A percentile compares a stretch with the other conserved stretches of the same genome.
phyloP scores from a whole-genome alignment of 1,139 yeast species.

The Martiniozyma asiatica region DNA sequence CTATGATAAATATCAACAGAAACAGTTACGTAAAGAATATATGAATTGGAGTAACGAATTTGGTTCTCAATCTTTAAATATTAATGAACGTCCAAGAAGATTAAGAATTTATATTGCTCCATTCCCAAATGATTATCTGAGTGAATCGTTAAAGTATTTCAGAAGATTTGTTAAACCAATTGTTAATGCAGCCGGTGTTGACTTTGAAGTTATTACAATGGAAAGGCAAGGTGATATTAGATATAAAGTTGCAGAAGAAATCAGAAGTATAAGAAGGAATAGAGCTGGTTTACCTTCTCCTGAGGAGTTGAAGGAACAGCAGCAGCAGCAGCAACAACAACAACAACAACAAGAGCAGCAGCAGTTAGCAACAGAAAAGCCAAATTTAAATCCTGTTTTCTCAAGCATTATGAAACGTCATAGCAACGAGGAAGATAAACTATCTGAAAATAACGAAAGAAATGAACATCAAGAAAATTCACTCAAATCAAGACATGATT shows the following conservation, averaged over 20 bases:
- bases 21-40: slow-evolving; percentile 52
- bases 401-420: slow-evolving; percentile 5
- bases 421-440: too few relatives aligned
- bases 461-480: slow-evolving; percentile 13
- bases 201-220: slow-evolving; percentile 62
- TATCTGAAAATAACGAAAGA: too few relatives aligned
- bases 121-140: slow-evolving; percentile 88
- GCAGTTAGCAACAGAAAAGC: background rate
- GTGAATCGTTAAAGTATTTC: slow-evolving; percentile 62
- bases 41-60: slow-evolving; percentile 40
- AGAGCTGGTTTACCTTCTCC: slow-evolving; percentile 12
- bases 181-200: slow-evolving; percentile 75
- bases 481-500: slow-evolving; percentile 28
- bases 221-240: slow-evolving; percentile 88
- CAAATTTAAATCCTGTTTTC: slow-evolving; percentile 5
- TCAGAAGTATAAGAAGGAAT: slow-evolving; percentile 48
- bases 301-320: slow-evolving; percentile 16
- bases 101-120: slow-evolving; percentile 83
- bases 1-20: slow-evolving; percentile 71
- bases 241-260: slow-evolving; percentile 66
- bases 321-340: slow-evolving; percentile 2
- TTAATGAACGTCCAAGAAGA: slow-evolving; percentile 52
- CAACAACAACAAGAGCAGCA: too few relatives aligned
- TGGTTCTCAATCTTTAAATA: slow-evolving; percentile 26
- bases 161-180: slow-evolving; percentile 79